A percentile compares a stretch with the other conserved stretches of the same genome.
Conservation (phyloP, 2,329 filamentous ascomycete species). For the Trichoderma atroviride region DNA sequence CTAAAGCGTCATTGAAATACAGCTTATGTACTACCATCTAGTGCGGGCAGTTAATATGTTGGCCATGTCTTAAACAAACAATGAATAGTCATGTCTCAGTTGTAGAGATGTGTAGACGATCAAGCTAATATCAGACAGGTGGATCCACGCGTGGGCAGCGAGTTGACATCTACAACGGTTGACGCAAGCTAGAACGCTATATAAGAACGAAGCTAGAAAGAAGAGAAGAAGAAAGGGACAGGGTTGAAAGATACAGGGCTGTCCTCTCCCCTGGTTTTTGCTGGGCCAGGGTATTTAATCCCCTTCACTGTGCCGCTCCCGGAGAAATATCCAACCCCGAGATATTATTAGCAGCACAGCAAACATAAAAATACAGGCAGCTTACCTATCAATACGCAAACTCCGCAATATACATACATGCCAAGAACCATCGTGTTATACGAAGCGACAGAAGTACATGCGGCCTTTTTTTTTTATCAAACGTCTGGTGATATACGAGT, state of each 20-base stretch:
- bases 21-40: background rate
- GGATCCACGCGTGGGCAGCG: background rate
- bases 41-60: background rate
- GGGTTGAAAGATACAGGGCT: background rate
- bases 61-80: background rate
- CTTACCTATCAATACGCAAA: background rate
- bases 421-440: background rate
- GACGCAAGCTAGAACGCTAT: background rate
- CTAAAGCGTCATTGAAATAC: no score
- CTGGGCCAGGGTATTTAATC: no score
- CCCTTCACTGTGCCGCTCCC: background rate
- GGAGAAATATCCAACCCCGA: background rate
- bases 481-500: background rate
- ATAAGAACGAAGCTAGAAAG: background rate
- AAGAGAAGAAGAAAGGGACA: background rate
- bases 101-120: background rate
- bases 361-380: background rate
- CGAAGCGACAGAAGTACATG: background rate
- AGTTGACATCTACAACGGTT: background rate
- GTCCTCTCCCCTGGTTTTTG: background rate
- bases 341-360: background rate
- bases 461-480: background rate
- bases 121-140: background rate
- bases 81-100: constrained; percentile 1
- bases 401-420: background rate